Evolutionary conservation across 2,329 filamentous ascomycete genomes (phyloP).

Genomic region (Colletotrichum limetticola): DNA sequence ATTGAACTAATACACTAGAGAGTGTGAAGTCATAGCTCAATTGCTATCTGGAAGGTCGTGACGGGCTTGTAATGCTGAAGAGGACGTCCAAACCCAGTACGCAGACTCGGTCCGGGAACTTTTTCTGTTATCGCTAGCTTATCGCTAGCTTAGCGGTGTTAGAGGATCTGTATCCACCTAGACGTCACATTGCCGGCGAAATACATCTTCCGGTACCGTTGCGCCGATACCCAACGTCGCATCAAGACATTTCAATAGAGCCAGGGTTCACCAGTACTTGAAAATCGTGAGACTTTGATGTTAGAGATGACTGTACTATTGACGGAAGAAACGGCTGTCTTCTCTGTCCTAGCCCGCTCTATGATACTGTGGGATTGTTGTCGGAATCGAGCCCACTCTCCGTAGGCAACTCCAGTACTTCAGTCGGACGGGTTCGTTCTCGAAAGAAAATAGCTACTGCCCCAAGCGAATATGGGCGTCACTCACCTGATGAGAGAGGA

Average conservation of each 20-base stretch:
- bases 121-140: slow-evolving; percentile 16
- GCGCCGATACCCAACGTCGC: no score
- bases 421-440: no score
- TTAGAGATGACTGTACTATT: not conserved
- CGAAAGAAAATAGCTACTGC: no score
- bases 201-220: not conserved
- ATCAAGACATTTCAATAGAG: no score
- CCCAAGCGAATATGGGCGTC: no score
- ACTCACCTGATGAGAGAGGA: no score
- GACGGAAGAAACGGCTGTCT: not conserved
- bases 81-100: not conserved
- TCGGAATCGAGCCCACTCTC: not conserved
- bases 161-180: not conserved
- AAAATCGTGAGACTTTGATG: not conserved
- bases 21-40: not conserved
- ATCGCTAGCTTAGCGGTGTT: slow-evolving; percentile 5
- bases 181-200: not conserved
- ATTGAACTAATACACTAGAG: not conserved
- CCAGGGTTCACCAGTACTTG: no score
- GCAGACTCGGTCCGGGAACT: not conserved
- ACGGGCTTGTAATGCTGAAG: not conserved
- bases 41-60: not conserved
- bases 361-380: not conserved
- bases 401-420: no score
- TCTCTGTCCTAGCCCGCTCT: not conserved